Percentiles rank a stretch among this genome's conserved stretches.
Evolutionary conservation across 2,329 filamentous ascomycete species (phyloP).

Genomic region (Venturia nashicola): DNA sequence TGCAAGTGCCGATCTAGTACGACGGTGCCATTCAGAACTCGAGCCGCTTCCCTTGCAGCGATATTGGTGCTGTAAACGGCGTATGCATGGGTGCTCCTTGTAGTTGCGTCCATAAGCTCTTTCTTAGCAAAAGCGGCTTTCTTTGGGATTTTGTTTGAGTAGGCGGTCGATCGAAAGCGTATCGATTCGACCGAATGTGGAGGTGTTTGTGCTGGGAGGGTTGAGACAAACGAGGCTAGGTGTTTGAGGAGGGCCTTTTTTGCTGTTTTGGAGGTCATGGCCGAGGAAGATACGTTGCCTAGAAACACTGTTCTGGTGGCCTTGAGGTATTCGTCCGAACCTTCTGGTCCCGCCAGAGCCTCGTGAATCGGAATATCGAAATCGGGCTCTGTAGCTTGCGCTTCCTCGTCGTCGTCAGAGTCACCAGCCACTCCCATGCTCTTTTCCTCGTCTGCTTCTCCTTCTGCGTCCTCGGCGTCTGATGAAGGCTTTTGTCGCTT

Average conservation of each 20-base stretch:
- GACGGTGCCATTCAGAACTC: slow-evolving; percentile 69
- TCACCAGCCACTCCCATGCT: slow-evolving; percentile 18
- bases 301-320: slow-evolving; percentile 84
- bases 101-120: slow-evolving; percentile 80
- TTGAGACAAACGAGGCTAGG: slow-evolving; percentile 60
- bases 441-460: slow-evolving; percentile 15
- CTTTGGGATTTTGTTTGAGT: slow-evolving; percentile 71
- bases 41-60: slow-evolving; percentile 64
- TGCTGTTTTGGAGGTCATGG: slow-evolving; percentile 68
- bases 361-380: slow-evolving; percentile 39
- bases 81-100: slow-evolving; percentile 89
- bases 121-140: slow-evolving; percentile 90
- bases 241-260: slow-evolving; percentile 69
- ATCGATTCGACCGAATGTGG: slow-evolving; percentile 75
- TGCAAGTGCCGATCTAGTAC: slow-evolving; percentile 80
- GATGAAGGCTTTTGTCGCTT: slow-evolving; percentile 23
- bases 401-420: slow-evolving; percentile 13
- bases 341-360: slow-evolving; percentile 29
- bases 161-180: slow-evolving; percentile 88
- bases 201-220: slow-evolving; percentile 30
- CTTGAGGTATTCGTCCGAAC: slow-evolving; percentile 60
- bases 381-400: slow-evolving; percentile 27
- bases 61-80: slow-evolving; percentile 68
- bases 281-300: slow-evolving; percentile 74
- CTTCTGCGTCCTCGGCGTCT: slow-evolving; percentile 15